Percentiles rank a stretch among this genome's conserved stretches.
Conservation (phyloP, 2,329 filamentous ascomycete genomes). For the Aspergillus pseudoviridinutans region DNA sequence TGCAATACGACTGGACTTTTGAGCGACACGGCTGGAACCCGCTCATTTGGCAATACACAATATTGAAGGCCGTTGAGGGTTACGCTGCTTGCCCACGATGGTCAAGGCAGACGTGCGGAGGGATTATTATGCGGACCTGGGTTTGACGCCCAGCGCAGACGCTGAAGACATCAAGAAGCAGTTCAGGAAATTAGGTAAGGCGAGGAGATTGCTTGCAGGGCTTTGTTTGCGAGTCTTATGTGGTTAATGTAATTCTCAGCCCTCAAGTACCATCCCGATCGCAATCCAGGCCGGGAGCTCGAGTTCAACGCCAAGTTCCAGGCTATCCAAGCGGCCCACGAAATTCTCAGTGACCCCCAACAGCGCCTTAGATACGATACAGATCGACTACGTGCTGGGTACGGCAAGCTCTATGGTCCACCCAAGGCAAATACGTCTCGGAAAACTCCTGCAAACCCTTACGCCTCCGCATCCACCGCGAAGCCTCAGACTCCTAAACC, state of each 20-base stretch:
- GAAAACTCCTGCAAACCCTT: constrained; percentile 23
- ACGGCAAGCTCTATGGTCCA: constrained; percentile 32
- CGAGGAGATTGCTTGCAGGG: not conserved
- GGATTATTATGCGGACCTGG: constrained; percentile 84
- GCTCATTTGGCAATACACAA: constrained; percentile 8
- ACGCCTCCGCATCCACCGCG: constrained; percentile 19
- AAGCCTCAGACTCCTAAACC: constrained; percentile 22
- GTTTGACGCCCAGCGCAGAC: constrained; percentile 64
- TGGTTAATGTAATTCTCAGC: constrained; percentile 47
- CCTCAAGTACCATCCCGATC: constrained; percentile 81
- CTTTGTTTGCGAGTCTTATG: not conserved
- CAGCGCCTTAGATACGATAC: constrained; percentile 59
- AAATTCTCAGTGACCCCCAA: constrained; percentile 63
- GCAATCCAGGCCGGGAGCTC: constrained; percentile 76
- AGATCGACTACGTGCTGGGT: constrained; percentile 53
- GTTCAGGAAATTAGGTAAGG: constrained; percentile 73
- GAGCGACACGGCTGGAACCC: constrained; percentile 9
- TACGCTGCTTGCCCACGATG: constrained; percentile 47
- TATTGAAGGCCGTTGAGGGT: not conserved
- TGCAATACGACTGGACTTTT: constrained; percentile 11
- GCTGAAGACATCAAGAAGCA: constrained; percentile 77
- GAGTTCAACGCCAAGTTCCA: constrained; percentile 82
- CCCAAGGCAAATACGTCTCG: constrained; percentile 26
- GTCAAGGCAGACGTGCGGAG: constrained; percentile 63
- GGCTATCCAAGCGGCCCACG: constrained; percentile 79